Conservation (phyloP, 257 asterid genomes). For the Solanum chaucha region DNA sequence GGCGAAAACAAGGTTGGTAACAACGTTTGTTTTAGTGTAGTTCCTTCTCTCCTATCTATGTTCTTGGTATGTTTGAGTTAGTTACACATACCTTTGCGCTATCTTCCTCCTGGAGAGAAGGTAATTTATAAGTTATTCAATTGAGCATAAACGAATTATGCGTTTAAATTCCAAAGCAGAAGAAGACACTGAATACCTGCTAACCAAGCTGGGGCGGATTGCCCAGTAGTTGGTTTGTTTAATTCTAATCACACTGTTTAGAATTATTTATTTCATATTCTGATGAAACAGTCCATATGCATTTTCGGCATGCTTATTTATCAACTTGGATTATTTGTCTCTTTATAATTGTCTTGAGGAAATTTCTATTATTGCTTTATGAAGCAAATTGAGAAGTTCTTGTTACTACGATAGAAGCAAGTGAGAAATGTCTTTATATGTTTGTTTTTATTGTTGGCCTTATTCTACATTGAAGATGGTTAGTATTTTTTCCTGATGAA, state of each 20-base stretch:
- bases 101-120: not conserved
- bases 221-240: not conserved
- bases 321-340: not conserved
- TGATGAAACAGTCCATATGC: not conserved
- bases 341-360: not conserved
- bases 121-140: not conserved
- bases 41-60: not conserved
- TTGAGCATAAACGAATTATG: not conserved
- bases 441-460: not conserved
- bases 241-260: not conserved
- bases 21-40: not conserved
- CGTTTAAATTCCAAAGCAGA: not conserved
- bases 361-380: not conserved
- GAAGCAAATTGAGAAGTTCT: not conserved
- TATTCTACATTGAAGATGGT: not conserved
- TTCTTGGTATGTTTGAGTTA: not conserved
- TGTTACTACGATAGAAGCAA: not conserved
- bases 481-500: not conserved
- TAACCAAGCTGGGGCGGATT: slow-evolving; percentile 15
- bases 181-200: slow-evolving; percentile 7
- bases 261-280: not conserved
- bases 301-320: not conserved
- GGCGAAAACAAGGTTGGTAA: not conserved
- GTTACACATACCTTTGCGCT: not conserved
- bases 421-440: not conserved